Evolutionary conservation across 352 stramenopile genomes (phyloP).

Genomic region (Globisporangium canariense): DNA sequence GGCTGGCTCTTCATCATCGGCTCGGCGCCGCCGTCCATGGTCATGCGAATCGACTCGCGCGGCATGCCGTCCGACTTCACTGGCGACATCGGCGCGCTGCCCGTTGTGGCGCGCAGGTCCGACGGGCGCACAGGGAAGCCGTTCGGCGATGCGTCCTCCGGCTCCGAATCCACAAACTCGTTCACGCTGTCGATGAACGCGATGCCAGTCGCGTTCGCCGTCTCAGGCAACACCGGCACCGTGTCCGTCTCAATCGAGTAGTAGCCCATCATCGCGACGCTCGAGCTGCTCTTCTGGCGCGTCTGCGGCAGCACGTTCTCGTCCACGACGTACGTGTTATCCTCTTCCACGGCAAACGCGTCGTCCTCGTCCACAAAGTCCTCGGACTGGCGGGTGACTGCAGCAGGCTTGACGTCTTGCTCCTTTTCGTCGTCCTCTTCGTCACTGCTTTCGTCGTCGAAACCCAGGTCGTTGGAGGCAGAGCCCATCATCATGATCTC

Average conservation of each 20-base stretch:
- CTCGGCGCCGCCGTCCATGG: constrained; percentile 58
- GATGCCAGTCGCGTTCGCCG: constrained; percentile 47
- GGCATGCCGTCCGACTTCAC: constrained; percentile 27
- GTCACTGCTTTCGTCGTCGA: constrained; percentile 35
- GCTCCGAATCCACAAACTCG: constrained; percentile 29
- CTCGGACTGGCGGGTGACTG: neutral
- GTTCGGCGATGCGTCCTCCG: constrained; percentile 25
- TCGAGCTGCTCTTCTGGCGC: constrained; percentile 50
- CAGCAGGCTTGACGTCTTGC: neutral
- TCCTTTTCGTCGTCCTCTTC: constrained; percentile 12
- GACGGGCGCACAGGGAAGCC: constrained; percentile 37
- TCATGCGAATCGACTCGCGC: constrained; percentile 64
- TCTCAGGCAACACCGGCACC: constrained; percentile 56
- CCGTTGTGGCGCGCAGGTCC: constrained; percentile 22
- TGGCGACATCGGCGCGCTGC: constrained; percentile 19
- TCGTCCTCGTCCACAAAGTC: constrained; percentile 17
- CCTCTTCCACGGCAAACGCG: constrained; percentile 9
- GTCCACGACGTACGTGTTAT: constrained; percentile 14
- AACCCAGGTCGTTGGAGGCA: constrained; percentile 46
- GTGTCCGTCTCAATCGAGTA: constrained; percentile 61
- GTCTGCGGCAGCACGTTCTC: constrained; percentile 24
- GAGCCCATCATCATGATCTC: constrained; percentile 34
- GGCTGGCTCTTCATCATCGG: constrained; percentile 77
- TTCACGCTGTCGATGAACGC: constrained; percentile 54
- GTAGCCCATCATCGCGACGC: constrained; percentile 68